A percentile compares a stretch with the other conserved stretches of the same genome.
Evolutionary conservation across 805 yeast species (phyloP).

Genomic region (Torulaspora microellipsoides): DNA sequence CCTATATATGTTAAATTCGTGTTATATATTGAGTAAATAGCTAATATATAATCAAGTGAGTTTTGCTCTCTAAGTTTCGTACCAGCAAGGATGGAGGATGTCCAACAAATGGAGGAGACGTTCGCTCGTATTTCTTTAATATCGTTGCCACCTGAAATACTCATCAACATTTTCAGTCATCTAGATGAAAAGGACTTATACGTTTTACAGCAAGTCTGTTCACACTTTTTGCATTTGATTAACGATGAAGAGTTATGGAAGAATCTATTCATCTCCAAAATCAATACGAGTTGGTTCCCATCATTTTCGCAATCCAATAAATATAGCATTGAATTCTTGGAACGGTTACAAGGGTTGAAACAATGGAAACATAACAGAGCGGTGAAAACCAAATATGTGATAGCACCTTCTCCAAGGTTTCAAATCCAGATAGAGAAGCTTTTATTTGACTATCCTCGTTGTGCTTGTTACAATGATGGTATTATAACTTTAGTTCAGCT

Average conservation of each 20-base stretch:
- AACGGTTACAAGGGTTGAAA: slow-evolving; percentile 27
- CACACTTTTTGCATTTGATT: slow-evolving; percentile 27
- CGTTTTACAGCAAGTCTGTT: slow-evolving; percentile 33
- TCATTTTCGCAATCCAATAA: slow-evolving; percentile 35
- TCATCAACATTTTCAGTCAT: slow-evolving; percentile 36
- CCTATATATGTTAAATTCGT: too few species aligned
- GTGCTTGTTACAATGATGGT: slow-evolving; percentile 36
- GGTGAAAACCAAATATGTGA: slow-evolving; percentile 31
- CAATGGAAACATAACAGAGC: slow-evolving; percentile 36
- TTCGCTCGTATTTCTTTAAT: slow-evolving; percentile 2
- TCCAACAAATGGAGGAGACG: too few species aligned
- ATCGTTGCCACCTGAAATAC: slow-evolving; percentile 37
- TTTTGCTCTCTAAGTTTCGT: too few species aligned
- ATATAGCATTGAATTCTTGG: slow-evolving; percentile 35
- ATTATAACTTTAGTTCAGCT: slow-evolving; percentile 32
- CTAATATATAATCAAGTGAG: too few species aligned
- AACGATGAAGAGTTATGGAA: slow-evolving; percentile 43
- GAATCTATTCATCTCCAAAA: slow-evolving; percentile 33
- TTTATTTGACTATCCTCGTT: slow-evolving; percentile 33
- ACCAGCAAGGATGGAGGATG: too few species aligned
- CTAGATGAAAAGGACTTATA: slow-evolving; percentile 36
- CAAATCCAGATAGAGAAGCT: slow-evolving; percentile 28
- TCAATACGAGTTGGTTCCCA: slow-evolving; percentile 34
- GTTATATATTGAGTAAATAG: too few species aligned
- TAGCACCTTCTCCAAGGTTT: slow-evolving; percentile 25